Percentiles rank a stretch among this genome's conserved stretches.
Evolutionary conservation across 2,329 filamentous ascomycete species (phyloP).

Genomic region (Pseudocercospora musae): DNA sequence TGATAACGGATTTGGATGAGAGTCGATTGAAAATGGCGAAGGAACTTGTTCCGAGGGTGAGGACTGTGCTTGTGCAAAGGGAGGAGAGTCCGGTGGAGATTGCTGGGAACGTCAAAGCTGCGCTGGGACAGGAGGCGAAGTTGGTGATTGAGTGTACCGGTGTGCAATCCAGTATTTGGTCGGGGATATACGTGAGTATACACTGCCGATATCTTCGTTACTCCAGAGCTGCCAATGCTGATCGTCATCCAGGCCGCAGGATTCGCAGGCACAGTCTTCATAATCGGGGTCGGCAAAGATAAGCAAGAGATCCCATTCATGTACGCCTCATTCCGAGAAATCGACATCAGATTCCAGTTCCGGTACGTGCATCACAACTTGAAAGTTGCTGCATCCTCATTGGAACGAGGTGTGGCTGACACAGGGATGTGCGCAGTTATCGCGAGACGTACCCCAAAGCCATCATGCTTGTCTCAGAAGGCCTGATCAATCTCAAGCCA

Average conservation of each 20-base stretch:
- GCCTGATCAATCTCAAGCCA: constrained; percentile 39
- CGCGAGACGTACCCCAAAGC: constrained; percentile 42
- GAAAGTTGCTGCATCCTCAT: background rate
- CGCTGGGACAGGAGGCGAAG: constrained; percentile 33
- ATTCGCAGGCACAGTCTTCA: constrained; percentile 39
- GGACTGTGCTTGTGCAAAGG: constrained; percentile 37
- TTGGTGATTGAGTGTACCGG: constrained; percentile 38
- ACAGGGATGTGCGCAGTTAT: constrained; percentile 24
- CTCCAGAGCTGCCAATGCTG: background rate
- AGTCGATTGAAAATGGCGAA: constrained; percentile 40
- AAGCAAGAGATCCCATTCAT: constrained; percentile 41
- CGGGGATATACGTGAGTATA: constrained; percentile 33
- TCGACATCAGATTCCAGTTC: constrained; percentile 41
- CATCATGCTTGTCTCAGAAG: constrained; percentile 40
- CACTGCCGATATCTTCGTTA: background rate
- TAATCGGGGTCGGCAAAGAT: constrained; percentile 38
- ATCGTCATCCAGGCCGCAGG: constrained; percentile 25
- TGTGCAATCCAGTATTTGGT: constrained; percentile 33
- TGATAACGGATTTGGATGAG: constrained; percentile 46
- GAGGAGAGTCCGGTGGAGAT: constrained; percentile 37
- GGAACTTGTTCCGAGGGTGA: constrained; percentile 36
- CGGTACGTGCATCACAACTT: constrained; percentile 17
- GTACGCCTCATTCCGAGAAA: constrained; percentile 38
- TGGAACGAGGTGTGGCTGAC: background rate
- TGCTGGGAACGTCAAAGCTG: constrained; percentile 37